Conservation (phyloP, 2,329 filamentous ascomycete species). For the Stagonosporopsis rhizophila region DNA sequence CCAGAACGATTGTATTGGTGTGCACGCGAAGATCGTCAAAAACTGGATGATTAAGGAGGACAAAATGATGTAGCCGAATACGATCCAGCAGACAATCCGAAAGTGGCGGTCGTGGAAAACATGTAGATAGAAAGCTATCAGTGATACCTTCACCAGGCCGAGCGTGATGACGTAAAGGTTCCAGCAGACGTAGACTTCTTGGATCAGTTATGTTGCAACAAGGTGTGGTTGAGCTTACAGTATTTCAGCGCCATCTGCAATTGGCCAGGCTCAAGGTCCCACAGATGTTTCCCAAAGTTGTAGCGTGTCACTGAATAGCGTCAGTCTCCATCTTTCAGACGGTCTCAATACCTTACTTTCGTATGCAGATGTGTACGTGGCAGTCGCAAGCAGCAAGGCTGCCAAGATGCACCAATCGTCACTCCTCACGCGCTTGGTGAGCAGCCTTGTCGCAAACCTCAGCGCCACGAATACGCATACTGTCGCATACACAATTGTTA, state of each 20-base stretch:
- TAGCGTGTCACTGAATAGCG: constrained; percentile 23
- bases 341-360: constrained; percentile 23
- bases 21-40: constrained; percentile 31
- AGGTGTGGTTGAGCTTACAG: neutral
- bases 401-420: constrained; percentile 33
- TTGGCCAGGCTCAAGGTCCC: constrained; percentile 9
- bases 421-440: constrained; percentile 22
- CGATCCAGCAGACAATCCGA: constrained; percentile 19
- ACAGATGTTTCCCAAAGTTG: constrained; percentile 34
- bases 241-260: constrained; percentile 5
- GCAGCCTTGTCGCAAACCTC: constrained; percentile 23
- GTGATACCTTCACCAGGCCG: constrained; percentile 28
- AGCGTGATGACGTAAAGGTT: constrained; percentile 28
- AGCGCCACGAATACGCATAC: constrained; percentile 23
- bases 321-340: constrained; percentile 2
- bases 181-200: constrained; percentile 28
- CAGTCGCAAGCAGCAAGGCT: constrained; percentile 25
- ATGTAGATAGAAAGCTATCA: constrained; percentile 35
- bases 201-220: neutral
- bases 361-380: constrained; percentile 29
- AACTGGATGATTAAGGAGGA: constrained; percentile 25
- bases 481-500: constrained; percentile 21
- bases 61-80: constrained; percentile 23
- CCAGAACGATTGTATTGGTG: constrained; percentile 31
- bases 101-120: constrained; percentile 31